Evolutionary conservation across 257 asterid species (phyloP).

Genomic region (Jasminum sambac): DNA sequence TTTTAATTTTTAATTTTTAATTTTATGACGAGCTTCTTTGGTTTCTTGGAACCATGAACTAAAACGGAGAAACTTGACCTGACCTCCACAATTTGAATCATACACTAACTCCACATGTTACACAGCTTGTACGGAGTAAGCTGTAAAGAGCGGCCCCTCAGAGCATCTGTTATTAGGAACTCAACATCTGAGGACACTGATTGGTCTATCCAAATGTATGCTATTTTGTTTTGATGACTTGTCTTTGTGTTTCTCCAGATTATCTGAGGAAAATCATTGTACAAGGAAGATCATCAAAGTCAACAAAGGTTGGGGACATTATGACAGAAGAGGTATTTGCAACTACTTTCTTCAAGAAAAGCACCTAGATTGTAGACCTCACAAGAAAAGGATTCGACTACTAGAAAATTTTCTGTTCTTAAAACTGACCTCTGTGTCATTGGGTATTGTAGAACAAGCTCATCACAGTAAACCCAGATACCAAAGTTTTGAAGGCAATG

Average conservation of each 20-base stretch:
- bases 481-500: conserved; percentile 94
- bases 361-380: background rate
- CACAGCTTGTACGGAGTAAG: background rate
- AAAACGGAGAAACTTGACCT: background rate
- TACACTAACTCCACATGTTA: background rate
- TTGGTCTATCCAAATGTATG: background rate
- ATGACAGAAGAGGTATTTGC: conserved; percentile 93
- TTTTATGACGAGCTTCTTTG: background rate
- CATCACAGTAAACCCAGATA: conserved; percentile 78
- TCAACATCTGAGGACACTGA: background rate
- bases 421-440: background rate
- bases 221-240: conserved; percentile 5
- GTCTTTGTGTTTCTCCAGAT: conserved; percentile 44
- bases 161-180: background rate
- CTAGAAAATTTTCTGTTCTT: too few relatives aligned
- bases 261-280: conserved; percentile 93
- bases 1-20: too few relatives aligned
- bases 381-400: too few relatives aligned
- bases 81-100: background rate
- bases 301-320: conserved; percentile 95
- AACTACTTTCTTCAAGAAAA: background rate
- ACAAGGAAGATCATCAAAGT: conserved; percentile 93
- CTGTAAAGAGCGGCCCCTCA: background rate
- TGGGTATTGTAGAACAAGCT: conserved; percentile 75
- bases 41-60: background rate